Conservation (phyloP, 2,329 filamentous ascomycete genomes). For the Alternaria sp. region DNA sequence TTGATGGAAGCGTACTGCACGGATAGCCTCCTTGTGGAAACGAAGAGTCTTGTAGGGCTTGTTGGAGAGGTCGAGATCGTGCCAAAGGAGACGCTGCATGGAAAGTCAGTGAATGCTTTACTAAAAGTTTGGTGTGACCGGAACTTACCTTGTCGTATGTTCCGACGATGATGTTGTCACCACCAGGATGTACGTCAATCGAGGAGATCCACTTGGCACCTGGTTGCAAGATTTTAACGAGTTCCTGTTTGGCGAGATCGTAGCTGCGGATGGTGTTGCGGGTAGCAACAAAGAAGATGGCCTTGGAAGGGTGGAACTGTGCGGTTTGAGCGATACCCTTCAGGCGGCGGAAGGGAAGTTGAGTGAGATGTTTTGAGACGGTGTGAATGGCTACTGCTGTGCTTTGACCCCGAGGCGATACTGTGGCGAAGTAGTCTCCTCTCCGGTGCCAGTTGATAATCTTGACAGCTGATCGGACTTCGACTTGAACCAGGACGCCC, state of each 20-base stretch:
- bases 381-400: slow-evolving; percentile 94
- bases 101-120: not conserved
- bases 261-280: slow-evolving; percentile 93
- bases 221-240: slow-evolving; percentile 92
- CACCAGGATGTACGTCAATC: slow-evolving; percentile 91
- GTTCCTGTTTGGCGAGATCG: slow-evolving; percentile 88
- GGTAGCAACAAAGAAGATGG: slow-evolving; percentile 95
- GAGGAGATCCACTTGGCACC: slow-evolving; percentile 94
- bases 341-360: slow-evolving; percentile 86
- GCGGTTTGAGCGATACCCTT: slow-evolving; percentile 84
- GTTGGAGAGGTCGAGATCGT: slow-evolving; percentile 90
- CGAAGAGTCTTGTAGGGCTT: slow-evolving; percentile 96
- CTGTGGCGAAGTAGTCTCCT: slow-evolving; percentile 93
- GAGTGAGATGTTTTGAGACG: slow-evolving; percentile 91
- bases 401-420: slow-evolving; percentile 80
- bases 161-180: slow-evolving; percentile 92
- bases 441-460: slow-evolving; percentile 92
- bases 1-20: slow-evolving; percentile 86
- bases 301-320: slow-evolving; percentile 92
- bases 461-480: slow-evolving; percentile 82
- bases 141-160: slow-evolving; percentile 78
- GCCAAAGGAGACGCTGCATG: slow-evolving; percentile 81
- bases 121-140: fast-evolving
- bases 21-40: slow-evolving; percentile 92
- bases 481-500: slow-evolving; percentile 81